Base-by-base conservation (phyloP, 306 rosid species). In the Lablab purpureus region DNA sequence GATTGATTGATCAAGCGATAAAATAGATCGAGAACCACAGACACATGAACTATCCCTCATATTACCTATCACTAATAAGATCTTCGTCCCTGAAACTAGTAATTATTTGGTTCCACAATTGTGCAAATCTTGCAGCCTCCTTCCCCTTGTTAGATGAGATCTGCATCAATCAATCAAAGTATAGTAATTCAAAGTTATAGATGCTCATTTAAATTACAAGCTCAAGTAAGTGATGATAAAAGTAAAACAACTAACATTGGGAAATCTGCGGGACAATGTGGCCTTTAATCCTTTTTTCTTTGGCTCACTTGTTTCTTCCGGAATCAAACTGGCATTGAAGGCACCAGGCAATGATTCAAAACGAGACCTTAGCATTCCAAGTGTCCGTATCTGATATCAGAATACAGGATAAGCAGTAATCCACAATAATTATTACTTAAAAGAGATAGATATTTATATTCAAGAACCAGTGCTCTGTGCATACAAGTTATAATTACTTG, bases 351-450 rank as follows among this genome's bases (percentile, higher is more conserved):
- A 67, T 9, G 99, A 88, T 82, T 89, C 71, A 77, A 96, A 96
- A 47, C 98, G 99, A 82, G 98, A 96, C 79, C 99, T 87, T 32
- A 96, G 97, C 99, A 96, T 96, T 87, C 99, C 99, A 64, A 96
- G 76, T 5, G 99, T 95, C 28, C 99, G 93, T 81, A 96, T 96
- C 99, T 96, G 88, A 78, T 83, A 86, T 72, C 79, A 84, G 66
- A 47, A 77, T 37, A 83, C 79, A 84, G 66, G 52, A 77, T 37
- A 83, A 82, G 32, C 67, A 73, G 51, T 30, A 46, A 34, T 14
- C n/a, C 41, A 75, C 25, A 78, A 46, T n/a, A 79, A 58, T 43
- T 23, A 25, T 28, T 69, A 19, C 10, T 52, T 27, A 13, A 46
- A 17, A 14, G 62, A 30, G 58, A 58, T 40, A 58, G 14, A 45